A percentile compares a stretch with the other conserved stretches of the same genome.
Conservation (phyloP, 1,284 basidiomycete species). For the Melampsora larici-populina region DNA sequence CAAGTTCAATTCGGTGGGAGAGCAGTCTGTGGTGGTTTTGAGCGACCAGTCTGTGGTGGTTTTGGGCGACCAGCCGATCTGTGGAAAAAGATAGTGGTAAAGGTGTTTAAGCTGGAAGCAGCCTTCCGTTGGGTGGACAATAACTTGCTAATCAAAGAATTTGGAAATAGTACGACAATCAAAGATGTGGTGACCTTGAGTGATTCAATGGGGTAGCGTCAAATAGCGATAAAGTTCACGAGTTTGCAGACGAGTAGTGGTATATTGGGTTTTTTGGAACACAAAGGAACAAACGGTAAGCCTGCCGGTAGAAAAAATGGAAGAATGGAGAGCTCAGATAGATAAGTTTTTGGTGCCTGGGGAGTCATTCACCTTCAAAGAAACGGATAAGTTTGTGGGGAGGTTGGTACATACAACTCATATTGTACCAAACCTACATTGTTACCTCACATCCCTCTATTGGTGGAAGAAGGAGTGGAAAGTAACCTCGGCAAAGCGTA, state of each 20-base stretch:
- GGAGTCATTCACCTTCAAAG: neutral
- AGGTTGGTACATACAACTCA: too few species aligned
- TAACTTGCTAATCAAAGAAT: neutral
- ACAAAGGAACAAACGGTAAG: neutral
- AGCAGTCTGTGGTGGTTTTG: too few species aligned
- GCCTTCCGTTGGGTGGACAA: neutral
- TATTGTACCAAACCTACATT: too few species aligned
- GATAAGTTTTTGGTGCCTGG: neutral
- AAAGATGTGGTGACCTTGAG: neutral
- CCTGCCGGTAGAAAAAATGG: neutral
- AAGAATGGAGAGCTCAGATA: neutral
- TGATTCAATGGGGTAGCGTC: neutral
- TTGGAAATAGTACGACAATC: neutral
- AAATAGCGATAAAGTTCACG: neutral
- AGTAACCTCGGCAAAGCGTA: neutral
- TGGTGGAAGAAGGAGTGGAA: neutral
- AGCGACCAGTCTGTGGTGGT: slow-evolving; percentile 1
- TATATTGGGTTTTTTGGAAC: neutral
- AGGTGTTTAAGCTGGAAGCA: neutral
- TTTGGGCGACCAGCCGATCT: neutral
- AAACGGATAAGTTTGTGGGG: neutral
- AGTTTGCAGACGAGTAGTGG: neutral
- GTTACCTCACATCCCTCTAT: too few species aligned
- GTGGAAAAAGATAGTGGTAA: neutral
- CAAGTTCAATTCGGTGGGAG: neutral